These are phyloP conservation scores for Amanita pseudoporphyria DNA, from an alignment of 768 basidiomycete species.

Conservation along the genomic window DNA sequence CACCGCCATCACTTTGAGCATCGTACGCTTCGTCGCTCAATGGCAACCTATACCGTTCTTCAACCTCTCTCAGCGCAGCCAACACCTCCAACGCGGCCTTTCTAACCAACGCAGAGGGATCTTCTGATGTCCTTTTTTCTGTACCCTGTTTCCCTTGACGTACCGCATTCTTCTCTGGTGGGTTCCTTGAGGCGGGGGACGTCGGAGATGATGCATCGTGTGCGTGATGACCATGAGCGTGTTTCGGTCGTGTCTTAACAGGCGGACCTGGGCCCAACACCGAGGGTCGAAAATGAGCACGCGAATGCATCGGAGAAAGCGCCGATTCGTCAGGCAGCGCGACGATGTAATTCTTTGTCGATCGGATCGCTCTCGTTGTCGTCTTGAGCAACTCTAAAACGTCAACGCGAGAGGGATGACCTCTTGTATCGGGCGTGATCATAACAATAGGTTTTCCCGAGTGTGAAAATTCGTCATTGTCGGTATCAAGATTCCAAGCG, in stretches of 20 bases:
- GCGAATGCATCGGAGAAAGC: constrained; percentile 35
- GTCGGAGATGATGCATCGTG: background rate
- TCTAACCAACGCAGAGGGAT: constrained; percentile 63
- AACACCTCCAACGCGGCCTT: constrained; percentile 79
- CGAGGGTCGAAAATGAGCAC: constrained; percentile 48
- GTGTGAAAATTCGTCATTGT: background rate
- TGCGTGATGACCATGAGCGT: background rate
- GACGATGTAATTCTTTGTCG: constrained; percentile 76
- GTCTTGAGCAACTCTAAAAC: constrained; percentile 65
- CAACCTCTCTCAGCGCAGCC: constrained; percentile 65
- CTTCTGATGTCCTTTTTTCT: constrained; percentile 13
- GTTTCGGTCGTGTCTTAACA: constrained; percentile 23
- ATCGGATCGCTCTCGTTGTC: constrained; percentile 74
- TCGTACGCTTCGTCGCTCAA: constrained; percentile 79
- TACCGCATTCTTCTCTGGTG: background rate
- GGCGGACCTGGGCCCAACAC: constrained; percentile 22
- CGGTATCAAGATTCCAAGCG: constrained; percentile 46
- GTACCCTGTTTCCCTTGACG: background rate
- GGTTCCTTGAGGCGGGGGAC: background rate
- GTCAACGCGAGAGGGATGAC: constrained; percentile 27
- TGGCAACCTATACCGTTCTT: constrained; percentile 69
- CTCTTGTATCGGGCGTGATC: constrained; percentile 3
- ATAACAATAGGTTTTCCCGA: constrained; percentile 10
- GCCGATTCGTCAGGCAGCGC: constrained; percentile 64
- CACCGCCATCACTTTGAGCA: constrained; percentile 60